Base-by-base conservation (phyloP, 805 yeast species). In the Cyberlindnera xishuangbannaensis region DNA sequence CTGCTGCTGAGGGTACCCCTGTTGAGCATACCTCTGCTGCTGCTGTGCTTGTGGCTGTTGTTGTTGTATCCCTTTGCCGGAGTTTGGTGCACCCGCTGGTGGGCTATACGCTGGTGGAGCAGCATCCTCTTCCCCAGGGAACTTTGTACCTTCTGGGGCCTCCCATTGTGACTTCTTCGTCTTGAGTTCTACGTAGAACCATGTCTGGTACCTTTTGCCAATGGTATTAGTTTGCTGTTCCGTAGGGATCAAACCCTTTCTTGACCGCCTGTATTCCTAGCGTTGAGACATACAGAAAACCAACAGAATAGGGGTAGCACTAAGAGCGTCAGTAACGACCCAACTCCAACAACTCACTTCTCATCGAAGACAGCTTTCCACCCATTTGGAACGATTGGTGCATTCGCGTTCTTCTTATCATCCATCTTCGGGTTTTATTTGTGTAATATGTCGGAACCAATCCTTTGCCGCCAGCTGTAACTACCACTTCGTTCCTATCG, bases 81-180 rank as follows among this genome's bases (percentile, higher is more conserved):
- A 19, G 7, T 30, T 26, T 19, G 41, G 43, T 7, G 33, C 33
- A 4, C 37, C 37, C 8, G 19, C 26, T n/a, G 39, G 15, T 2
- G 46, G 14, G 28, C 39, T 30, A 53, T 55, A 40, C 41, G 58
- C 50, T 26, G 59, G 55, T 2, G 74, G 73, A 7, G 79, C 78
- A n/a, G n/a, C n/a, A n/a, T n/a, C n/a, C 2, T 66, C 64, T 3
- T 36, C 17, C 4, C 42, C 34, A 8, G 61, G 56, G 53, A 71
- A 70, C 2, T 45, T 53, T 0, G 84, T 73, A 2, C 81, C 81
- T 9, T 40, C 38, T 12, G 96, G 97, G 11, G 78, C 75, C 33
- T 84, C 95, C 97, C 97, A 90, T 57, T 87, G 96, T 0, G 95
- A 84, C 45, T 74, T 64, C 39, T 83, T 80, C 11, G 84, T 73